phyloP scores from a whole-genome alignment of 78 protist species.

The Dictyostelium citrinum region DNA sequence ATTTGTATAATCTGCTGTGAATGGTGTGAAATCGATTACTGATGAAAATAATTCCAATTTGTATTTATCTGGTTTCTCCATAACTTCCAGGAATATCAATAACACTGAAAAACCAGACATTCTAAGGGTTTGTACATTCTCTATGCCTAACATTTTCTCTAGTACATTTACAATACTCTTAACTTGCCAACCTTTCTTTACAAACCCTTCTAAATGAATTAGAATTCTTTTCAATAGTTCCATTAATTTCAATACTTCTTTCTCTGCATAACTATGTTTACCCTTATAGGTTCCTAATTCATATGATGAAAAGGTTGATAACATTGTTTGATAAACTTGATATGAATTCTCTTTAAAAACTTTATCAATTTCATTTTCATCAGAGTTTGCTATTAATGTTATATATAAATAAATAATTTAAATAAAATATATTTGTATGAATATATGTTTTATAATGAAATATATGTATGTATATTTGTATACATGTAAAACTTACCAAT shows the following conservation, averaged over 20 bases:
- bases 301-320: slow-evolving; percentile 53
- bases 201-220: slow-evolving; percentile 59
- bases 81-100: slow-evolving; percentile 39
- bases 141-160: slow-evolving; percentile 64
- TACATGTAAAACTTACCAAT: background rate
- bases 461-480: no score
- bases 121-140: slow-evolving; percentile 34
- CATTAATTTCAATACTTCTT: slow-evolving; percentile 32
- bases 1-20: slow-evolving; percentile 40
- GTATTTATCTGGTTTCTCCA: slow-evolving; percentile 69
- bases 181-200: slow-evolving; percentile 69
- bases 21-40: slow-evolving; percentile 37
- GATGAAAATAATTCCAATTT: slow-evolving; percentile 47
- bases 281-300: slow-evolving; percentile 58
- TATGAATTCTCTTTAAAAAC: slow-evolving; percentile 61
- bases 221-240: slow-evolving; percentile 43
- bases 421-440: background rate
- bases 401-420: background rate
- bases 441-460: background rate
- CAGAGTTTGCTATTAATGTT: slow-evolving; percentile 6
- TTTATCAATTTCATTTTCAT: slow-evolving; percentile 56
- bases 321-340: slow-evolving; percentile 45
- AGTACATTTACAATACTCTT: slow-evolving; percentile 35
- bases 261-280: slow-evolving; percentile 61
- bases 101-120: slow-evolving; percentile 23